Evolutionary conservation across 441 rosid genomes (phyloP).

Genomic region (Populus hybrid): DNA sequence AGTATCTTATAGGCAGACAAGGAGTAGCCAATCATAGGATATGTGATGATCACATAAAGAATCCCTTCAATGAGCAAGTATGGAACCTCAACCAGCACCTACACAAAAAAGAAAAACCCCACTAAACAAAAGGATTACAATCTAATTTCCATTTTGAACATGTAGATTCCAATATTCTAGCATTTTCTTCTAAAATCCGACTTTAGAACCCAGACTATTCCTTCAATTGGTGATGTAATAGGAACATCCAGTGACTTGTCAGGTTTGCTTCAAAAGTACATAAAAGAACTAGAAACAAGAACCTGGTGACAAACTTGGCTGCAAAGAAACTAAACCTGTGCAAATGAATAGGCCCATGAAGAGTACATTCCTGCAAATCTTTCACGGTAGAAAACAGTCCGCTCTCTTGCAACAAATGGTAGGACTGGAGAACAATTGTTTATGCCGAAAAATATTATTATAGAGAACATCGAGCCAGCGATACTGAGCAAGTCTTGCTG

Average conservation of each 20-base stretch:
- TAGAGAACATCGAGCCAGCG: slow-evolving; percentile 48
- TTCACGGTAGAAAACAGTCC: slow-evolving; percentile 56
- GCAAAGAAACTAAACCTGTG: slow-evolving; percentile 45
- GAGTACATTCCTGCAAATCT: slow-evolving; percentile 76
- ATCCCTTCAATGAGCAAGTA: slow-evolving; percentile 31
- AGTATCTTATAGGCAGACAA: slow-evolving; percentile 37
- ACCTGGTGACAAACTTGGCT: background rate
- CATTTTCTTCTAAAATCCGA: too few species aligned
- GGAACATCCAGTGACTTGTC: background rate
- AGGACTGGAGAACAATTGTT: slow-evolving; percentile 54
- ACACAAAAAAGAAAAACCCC: background rate
- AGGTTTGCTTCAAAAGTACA: background rate
- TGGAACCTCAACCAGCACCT: slow-evolving; percentile 49
- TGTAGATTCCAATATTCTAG: background rate
- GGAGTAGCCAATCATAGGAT: slow-evolving; percentile 43
- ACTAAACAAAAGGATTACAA: too few species aligned
- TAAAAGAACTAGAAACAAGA: background rate
- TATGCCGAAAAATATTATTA: slow-evolving; percentile 48
- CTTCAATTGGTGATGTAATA: too few species aligned
- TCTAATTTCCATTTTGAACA: too few species aligned
- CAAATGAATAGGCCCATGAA: slow-evolving; percentile 56
- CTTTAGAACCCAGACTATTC: background rate
- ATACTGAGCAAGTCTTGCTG: slow-evolving; percentile 58
- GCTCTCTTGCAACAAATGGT: slow-evolving; percentile 46
- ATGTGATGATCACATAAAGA: slow-evolving; percentile 34